phyloP scores from a whole-genome alignment of 2,329 filamentous ascomycete genomes.

The Penicillium frequentans region DNA sequence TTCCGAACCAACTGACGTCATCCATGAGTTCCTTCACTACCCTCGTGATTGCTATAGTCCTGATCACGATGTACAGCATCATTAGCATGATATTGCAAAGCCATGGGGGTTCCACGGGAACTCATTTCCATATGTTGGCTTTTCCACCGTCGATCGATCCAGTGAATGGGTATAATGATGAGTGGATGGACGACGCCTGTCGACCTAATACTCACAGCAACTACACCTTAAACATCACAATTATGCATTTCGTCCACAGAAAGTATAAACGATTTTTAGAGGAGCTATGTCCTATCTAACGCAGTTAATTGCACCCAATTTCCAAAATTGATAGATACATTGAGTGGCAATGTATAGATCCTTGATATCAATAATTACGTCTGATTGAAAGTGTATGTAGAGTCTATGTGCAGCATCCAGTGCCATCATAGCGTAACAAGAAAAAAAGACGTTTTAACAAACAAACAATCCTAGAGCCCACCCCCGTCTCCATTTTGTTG shows the following conservation, averaged over 20 bases:
- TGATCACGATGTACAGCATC: no score
- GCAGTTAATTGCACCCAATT: no score
- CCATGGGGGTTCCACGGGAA: no score
- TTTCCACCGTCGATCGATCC: no score
- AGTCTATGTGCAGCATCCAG: slow-evolving; percentile 24
- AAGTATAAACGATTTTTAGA: no score
- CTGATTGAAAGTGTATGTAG: slow-evolving; percentile 18
- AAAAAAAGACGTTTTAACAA: slow-evolving; percentile 8
- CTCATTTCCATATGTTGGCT: no score
- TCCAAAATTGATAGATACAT: not conserved
- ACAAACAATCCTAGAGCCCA: slow-evolving; percentile 10
- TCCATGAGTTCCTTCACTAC: not conserved
- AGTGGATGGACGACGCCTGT: no score
- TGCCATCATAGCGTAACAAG: slow-evolving; percentile 16
- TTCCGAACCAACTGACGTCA: slow-evolving; percentile 10
- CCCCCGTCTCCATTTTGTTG: slow-evolving; percentile 2
- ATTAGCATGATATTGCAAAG: no score
- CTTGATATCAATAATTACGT: slow-evolving; percentile 12
- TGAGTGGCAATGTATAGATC: not conserved
- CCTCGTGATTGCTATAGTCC: not conserved
- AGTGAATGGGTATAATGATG: no score
- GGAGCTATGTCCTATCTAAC: not conserved
- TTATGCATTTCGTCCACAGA: no score
- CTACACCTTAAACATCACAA: no score
- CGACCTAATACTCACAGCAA: no score